Conservation (phyloP, 2,329 filamentous ascomycete species). For the Botryotinia narcissicola region DNA sequence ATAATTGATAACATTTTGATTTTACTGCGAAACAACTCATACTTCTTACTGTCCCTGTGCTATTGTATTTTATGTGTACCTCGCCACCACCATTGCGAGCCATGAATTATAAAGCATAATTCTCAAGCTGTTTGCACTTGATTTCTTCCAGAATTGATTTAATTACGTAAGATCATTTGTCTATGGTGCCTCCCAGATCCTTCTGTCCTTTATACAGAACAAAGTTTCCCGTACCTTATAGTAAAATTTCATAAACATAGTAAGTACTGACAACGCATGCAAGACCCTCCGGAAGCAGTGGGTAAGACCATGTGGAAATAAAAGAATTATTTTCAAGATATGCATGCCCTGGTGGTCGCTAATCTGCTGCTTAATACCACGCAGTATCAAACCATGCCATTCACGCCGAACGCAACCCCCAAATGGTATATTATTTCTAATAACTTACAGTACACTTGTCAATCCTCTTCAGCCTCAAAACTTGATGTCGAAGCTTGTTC, state of each 20-base stretch:
- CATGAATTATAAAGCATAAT: not conserved
- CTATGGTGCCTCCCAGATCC: not conserved
- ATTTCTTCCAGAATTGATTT: not conserved
- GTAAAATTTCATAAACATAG: not conserved
- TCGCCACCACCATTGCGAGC: not conserved
- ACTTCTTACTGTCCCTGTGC: not conserved
- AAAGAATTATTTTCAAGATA: not conserved
- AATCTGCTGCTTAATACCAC: not conserved
- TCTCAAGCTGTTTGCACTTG: not conserved
- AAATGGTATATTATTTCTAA: constrained; percentile 3
- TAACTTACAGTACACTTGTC: not conserved
- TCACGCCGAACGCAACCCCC: not conserved
- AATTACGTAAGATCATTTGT: not conserved
- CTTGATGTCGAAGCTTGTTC: constrained; percentile 95
- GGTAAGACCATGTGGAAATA: not conserved
- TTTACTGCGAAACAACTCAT: not conserved
- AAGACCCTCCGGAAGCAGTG: not conserved
- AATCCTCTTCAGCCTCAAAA: constrained; percentile 42
- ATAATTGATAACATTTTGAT: constrained; percentile 19
- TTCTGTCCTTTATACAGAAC: too few relatives aligned
- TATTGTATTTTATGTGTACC: not conserved
- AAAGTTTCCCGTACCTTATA: not conserved
- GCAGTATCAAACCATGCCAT: not conserved
- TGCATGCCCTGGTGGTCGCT: not conserved
- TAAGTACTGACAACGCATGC: not conserved